Conservation (phyloP, 257 asterid species). For the Penstemon barbatus region DNA sequence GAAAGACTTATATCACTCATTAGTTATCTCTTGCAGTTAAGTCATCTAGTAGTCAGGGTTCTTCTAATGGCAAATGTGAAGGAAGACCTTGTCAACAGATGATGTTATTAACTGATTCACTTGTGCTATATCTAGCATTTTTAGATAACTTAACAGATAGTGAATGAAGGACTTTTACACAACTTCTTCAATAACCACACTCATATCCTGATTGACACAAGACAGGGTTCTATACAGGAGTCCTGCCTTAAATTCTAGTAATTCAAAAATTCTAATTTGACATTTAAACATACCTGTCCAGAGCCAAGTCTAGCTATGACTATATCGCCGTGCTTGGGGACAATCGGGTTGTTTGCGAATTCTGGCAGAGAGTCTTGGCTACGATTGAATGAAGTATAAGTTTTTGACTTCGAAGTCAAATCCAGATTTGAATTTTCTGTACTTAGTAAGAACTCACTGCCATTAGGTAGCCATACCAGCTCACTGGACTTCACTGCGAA, state of each 20-base stretch:
- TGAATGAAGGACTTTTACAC: too few relatives aligned
- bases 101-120: too few relatives aligned
- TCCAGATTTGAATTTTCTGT: constrained; percentile 41
- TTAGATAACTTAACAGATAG: too few relatives aligned
- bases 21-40: constrained; percentile 8
- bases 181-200: too few relatives aligned
- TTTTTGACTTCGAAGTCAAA: constrained; percentile 48
- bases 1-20: background rate
- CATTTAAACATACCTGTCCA: constrained; percentile 66
- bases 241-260: background rate
- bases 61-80: background rate
- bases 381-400: constrained; percentile 77
- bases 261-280: constrained; percentile 13
- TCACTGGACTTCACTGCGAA: constrained; percentile 66
- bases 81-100: too few relatives aligned
- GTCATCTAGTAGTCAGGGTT: constrained; percentile 15
- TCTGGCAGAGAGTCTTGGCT: constrained; percentile 72
- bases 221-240: too few relatives aligned
- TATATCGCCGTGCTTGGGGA: constrained; percentile 59
- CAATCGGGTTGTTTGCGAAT: constrained; percentile 53
- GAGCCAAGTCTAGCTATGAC: constrained; percentile 76
- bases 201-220: too few relatives aligned
- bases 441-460: constrained; percentile 63
- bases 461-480: constrained; percentile 80
- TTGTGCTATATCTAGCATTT: too few relatives aligned